Base-by-base conservation (phyloP, 768 basidiomycete species). In the Tricholoma terreum region DNA sequence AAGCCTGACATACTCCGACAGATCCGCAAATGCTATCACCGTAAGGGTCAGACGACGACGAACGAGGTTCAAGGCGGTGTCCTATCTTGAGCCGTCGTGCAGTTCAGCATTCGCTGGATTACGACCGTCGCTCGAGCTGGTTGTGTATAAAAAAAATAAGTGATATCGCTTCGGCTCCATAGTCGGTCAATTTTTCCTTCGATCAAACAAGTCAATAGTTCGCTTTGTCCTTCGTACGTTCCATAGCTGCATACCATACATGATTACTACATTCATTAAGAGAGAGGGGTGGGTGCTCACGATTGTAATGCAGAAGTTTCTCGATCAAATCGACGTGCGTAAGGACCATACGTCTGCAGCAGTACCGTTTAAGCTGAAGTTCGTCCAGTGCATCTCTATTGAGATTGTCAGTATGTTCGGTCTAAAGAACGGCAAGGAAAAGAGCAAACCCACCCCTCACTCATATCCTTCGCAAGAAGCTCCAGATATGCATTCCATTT, bases 311-410 rank as follows among this genome's bases (percentile, higher is more conserved):
- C 21, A 98, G 77, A 15, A 98, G 81, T 73, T 98, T 98, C 75
- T 98, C 96, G 63, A 98, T 98, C 61, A 98, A 80, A 74, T 98
- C 96, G 55, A 98, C 96, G 70, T 98, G 96, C 0, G 96, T 98
- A 54, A 98, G 77, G 5, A 98, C 92, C 96, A 98, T 98, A 48
- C 96, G 84, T 46, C 95, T 82, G 73, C 96, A 98, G 74, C 96
- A 98, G 68, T 98, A 98, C 55, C 96, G 77, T 72, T 92, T 95
- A 45, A 98, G 75, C 62, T 94, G 90, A 1, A 96, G 77, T 64
- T 90, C 86, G 59, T 95, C 93, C 43, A 97, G 80, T 4, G 94
- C 93, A 54, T 96, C 93, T 64, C 94, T 96, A 61, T 43, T 35
- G 38, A 19, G 19, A 49, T 11, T 22, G 14, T 60, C 31, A 56